A percentile compares a stretch with the other conserved stretches of the same genome.
Conservation (phyloP, 2,329 filamentous ascomycete species). For the Fusarium sp. region DNA sequence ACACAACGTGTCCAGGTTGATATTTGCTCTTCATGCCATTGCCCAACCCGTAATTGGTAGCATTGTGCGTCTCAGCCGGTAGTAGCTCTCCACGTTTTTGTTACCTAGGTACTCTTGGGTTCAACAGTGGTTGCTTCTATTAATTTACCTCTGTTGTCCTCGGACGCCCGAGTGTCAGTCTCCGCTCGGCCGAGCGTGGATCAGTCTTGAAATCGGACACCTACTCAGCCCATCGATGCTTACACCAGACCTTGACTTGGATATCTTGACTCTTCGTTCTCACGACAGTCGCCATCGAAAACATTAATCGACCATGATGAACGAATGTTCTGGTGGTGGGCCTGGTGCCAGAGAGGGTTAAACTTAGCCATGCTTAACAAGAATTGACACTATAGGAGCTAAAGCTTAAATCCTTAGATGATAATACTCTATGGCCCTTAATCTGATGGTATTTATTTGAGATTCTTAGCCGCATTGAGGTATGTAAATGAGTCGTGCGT, state of each 20-base stretch:
- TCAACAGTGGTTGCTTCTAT: no score
- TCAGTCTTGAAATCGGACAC: background rate
- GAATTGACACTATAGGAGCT: no score
- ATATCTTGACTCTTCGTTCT: background rate
- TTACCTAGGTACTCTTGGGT: background rate
- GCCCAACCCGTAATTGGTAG: no score
- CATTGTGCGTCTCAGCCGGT: background rate
- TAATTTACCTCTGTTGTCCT: background rate
- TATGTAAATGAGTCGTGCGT: no score
- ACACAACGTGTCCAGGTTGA: background rate
- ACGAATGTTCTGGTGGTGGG: no score
- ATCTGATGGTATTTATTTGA: background rate
- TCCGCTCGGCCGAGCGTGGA: constrained; percentile 19
- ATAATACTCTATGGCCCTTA: background rate
- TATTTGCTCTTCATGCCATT: background rate
- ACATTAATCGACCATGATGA: no score
- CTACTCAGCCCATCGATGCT: background rate
- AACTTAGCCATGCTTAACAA: no score
- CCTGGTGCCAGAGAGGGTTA: no score
- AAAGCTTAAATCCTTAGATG: background rate
- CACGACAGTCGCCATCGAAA: background rate
- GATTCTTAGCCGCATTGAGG: no score
- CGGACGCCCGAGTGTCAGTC: constrained; percentile 12
- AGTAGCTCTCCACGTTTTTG: background rate
- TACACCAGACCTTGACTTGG: background rate